Conservation (phyloP, 2,329 filamentous ascomycete species). For the Talaromyces piceae region DNA sequence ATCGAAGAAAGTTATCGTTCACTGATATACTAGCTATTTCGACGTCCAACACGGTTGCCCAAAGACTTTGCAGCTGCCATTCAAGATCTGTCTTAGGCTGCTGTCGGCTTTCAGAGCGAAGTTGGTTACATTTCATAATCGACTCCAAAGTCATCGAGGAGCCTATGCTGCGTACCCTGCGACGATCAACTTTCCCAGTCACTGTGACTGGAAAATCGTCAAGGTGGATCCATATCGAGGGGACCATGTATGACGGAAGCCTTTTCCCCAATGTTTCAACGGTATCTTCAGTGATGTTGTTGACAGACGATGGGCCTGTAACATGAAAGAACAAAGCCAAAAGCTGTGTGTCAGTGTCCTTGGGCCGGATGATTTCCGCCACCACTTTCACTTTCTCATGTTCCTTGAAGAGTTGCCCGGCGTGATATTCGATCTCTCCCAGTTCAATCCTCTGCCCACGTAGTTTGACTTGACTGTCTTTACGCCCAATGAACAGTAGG, state of each 20-base stretch:
- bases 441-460: slow-evolving; percentile 36
- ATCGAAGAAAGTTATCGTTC: slow-evolving; percentile 21
- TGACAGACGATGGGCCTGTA: not conserved
- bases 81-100: not conserved
- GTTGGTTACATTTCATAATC: slow-evolving; percentile 12
- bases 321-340: not conserved
- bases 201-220: not conserved
- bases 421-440: slow-evolving; percentile 29
- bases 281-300: not conserved
- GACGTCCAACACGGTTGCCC: slow-evolving; percentile 26
- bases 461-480: slow-evolving; percentile 34
- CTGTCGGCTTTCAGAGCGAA: not conserved
- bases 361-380: not conserved
- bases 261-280: slow-evolving; percentile 6
- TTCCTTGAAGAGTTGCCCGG: not conserved
- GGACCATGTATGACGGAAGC: slow-evolving; percentile 2
- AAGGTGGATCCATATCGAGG: not conserved
- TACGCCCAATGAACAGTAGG: slow-evolving; percentile 22
- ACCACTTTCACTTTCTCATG: not conserved
- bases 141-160: not conserved
- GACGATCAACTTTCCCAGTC: slow-evolving; percentile 1
- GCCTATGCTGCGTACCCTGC: not conserved
- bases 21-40: slow-evolving; percentile 23
- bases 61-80: slow-evolving; percentile 1
- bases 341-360: not conserved